Evolutionary conservation across 2,329 filamentous ascomycete species (phyloP), one percentile per base, ranked within the genome.

Genomic region (Botrytis medusae): DNA sequence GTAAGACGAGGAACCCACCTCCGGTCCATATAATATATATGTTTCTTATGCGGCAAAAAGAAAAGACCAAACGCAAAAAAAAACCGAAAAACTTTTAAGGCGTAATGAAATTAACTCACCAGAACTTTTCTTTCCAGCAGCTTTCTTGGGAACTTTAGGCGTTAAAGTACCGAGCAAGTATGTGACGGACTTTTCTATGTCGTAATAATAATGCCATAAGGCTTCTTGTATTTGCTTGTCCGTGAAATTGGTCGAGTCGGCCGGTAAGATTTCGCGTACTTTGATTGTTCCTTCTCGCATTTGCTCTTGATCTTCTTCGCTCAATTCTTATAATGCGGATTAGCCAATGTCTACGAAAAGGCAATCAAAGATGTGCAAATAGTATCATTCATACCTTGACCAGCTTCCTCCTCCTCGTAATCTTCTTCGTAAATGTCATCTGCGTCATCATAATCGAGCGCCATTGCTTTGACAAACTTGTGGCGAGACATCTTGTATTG

Each of bases 151-250:
- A 42, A 72, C 73, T 71, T 79, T 81, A 42, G 76, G 77, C 16
- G 75, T 75, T 65, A 78, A 71, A 68, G 77, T 90, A 86, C 90
- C 92, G 75, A 90, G 88, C 73, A 99, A 83, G 80, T 97, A 98
- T 73, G 88, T 86, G 54, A 97, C 91, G 1, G 93, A 90, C 82
- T 97, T 97, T 73, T 90, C 92, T 44, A 97, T 86, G 79, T 99
- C 95, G 81, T 95, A 98, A 82, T 95, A 98, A 82, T 98, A 98
- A 83, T 99, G 90, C 94, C 94, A 98, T 25, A 99, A 83, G 0
- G 95, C 89, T 75, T 98, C 95, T 81, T 97, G 90, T 75, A 98
- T 95, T 80, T 97, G 92, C 54, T 86, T 84, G 74, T 91, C 88
- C 8, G 88, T 86, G n/a, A 88, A 84, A 80, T 82, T 63, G n/a